phyloP scores from a whole-genome alignment of 805 yeast genomes.

The Torulaspora microellipsoides region DNA sequence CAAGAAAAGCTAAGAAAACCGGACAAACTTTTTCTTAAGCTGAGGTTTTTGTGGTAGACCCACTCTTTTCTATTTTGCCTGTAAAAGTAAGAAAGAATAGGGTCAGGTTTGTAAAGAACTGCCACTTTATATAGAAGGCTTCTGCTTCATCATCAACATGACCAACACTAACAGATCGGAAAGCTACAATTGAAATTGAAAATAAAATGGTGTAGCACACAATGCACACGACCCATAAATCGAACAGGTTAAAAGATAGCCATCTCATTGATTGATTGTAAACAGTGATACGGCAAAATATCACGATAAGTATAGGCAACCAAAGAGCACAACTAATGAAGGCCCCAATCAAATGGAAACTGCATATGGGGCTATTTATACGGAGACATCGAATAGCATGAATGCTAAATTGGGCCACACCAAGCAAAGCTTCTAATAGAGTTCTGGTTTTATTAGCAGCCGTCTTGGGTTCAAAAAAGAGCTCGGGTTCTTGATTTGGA shows the following conservation, averaged over 20 bases:
- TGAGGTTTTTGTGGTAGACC: background rate
- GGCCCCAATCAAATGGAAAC: background rate
- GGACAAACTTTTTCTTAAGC: background rate
- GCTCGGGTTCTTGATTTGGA: too few species aligned
- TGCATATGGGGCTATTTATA: background rate
- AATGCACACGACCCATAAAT: background rate
- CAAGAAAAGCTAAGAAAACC: background rate
- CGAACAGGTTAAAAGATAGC: background rate
- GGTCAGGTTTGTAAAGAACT: background rate
- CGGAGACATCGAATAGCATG: background rate
- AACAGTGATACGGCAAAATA: background rate
- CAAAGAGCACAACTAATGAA: background rate
- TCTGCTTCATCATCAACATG: too few species aligned
- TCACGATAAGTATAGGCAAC: background rate
- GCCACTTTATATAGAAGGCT: too few species aligned
- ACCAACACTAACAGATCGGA: background rate
- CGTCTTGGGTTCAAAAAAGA: too few species aligned
- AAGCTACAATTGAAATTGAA: background rate
- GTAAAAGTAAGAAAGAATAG: background rate
- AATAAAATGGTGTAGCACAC: background rate
- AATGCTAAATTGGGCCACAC: background rate
- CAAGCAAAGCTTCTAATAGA: background rate
- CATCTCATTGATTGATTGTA: background rate
- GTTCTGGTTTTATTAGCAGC: background rate
- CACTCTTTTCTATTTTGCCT: background rate